Evolutionary conservation across 1,284 basidiomycete species (phyloP), one percentile per base, ranked within the genome.

Genomic region (Lentinula novae-zelandiae): DNA sequence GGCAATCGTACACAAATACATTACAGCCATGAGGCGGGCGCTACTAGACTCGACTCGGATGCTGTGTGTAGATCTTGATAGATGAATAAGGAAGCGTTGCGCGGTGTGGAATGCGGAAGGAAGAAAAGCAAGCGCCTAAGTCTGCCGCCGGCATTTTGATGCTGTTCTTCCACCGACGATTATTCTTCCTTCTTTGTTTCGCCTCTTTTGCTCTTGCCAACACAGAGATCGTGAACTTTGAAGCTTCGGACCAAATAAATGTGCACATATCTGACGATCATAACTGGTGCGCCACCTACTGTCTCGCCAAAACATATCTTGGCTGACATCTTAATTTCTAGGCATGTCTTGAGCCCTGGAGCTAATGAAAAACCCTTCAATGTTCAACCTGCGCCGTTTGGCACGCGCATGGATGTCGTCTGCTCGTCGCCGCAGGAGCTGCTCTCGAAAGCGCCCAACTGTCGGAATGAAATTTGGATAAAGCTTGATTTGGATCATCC

Each of bases 221-320:
- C 71, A 89, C 87, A 36, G 86, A 89, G 72, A 87, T 89, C 61
- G 70, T 82, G 67, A 85, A 84, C 69, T 86, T 89, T 67, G 71
- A 70, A 31, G 74, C 76, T 34, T 67, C 69, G 20, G 65, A 71
- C 31, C 63, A 66, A 38, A 57, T 62, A 31, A 56, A 68, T 33
- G 62, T 65, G 10, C 62, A 66, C 58, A 46, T 74, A 51, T 60
- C 71, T 20, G 64, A 67, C 40, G 68, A 69, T 66, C 67, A 71
- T 66, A 66, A 72, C 63, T 81, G 81, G 82, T 82, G 64, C 62
- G 17, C 34, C 2, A 13, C 5, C 33, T 33, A 5, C 36, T 10
- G n/a, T 4, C 13, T 20, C 40, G 20, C 12, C 53, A 39, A 52
- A 31, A 31, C 33, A 49, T 31, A 58, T 34, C 27, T n/a, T 38